These are phyloP conservation scores for Peronospora belbahrii DNA, from an alignment of 352 stramenopile species.

Conservation along the genomic window DNA sequence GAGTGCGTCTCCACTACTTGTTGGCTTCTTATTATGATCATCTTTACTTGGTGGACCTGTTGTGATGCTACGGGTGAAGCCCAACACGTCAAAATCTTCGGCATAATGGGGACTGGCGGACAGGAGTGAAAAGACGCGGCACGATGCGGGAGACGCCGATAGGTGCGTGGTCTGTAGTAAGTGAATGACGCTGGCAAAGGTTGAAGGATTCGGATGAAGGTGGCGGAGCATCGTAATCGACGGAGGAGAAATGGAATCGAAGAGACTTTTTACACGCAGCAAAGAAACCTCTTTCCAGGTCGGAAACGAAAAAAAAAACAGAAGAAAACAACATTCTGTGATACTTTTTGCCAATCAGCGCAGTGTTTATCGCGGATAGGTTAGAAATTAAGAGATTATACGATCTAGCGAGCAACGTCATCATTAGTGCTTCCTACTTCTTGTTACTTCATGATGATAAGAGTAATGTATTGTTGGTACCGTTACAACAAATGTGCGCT, in stretches of 20 bases:
- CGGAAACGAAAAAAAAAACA: constrained; percentile 18
- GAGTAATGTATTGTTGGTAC: too few species aligned
- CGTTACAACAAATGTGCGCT: too few species aligned
- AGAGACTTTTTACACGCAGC: neutral
- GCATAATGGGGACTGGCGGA: neutral
- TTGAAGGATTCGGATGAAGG: constrained; percentile 5
- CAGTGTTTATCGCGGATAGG: neutral
- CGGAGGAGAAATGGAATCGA: neutral
- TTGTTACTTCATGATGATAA: too few species aligned
- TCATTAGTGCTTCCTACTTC: too few species aligned
- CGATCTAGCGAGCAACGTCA: too few species aligned
- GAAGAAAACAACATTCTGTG: neutral
- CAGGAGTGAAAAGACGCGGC: constrained; percentile 14
- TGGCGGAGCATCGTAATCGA: constrained; percentile 19
- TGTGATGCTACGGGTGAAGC: constrained; percentile 2
- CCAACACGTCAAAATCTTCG: neutral
- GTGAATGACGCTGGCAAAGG: constrained; percentile 12
- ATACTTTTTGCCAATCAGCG: constrained; percentile 12
- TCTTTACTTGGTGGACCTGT: constrained; percentile 12
- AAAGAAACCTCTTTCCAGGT: constrained; percentile 15
- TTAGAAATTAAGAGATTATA: too few species aligned
- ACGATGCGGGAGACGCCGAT: neutral
- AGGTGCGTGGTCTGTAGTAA: constrained; percentile 9
- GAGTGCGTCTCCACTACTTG: constrained; percentile 21
- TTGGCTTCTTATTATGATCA: constrained; percentile 13